Evolutionary conservation across 2,329 filamentous ascomycete genomes (phyloP).

Genomic region (Cordyceps fumosorosea): DNA sequence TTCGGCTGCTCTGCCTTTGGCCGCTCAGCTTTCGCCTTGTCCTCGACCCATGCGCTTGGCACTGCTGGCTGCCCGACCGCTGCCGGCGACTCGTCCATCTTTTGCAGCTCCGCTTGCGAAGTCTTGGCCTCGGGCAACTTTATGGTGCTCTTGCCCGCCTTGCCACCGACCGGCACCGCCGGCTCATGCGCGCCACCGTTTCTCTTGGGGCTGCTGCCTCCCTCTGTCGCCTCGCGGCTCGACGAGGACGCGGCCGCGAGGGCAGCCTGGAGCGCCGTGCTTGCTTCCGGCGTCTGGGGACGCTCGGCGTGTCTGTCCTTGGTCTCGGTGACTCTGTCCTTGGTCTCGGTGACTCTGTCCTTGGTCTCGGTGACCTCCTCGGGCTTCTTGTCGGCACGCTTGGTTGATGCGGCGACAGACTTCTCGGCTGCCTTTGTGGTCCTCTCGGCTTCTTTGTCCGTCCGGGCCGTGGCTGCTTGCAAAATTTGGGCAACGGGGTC

Average conservation of each 20-base stretch:
- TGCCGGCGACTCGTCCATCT: neutral
- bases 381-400: neutral
- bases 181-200: neutral
- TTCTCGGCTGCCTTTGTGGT: neutral
- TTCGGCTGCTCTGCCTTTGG: neutral
- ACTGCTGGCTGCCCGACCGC: neutral
- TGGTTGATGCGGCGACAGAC: neutral
- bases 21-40: neutral
- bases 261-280: slow-evolving; percentile 6
- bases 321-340: neutral
- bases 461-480: neutral
- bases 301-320: neutral
- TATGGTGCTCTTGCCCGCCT: neutral
- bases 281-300: neutral
- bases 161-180: slow-evolving; percentile 1
- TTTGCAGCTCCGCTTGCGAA: neutral
- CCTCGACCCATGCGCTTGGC: neutral
- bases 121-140: neutral
- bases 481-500: neutral
- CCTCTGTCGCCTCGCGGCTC: neutral
- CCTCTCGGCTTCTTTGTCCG: neutral
- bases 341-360: neutral
- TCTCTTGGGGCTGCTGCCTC: neutral
- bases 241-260: neutral
- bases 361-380: neutral